Conservation (phyloP, 768 basidiomycete genomes). For the Phlegmacium glaucopus region DNA sequence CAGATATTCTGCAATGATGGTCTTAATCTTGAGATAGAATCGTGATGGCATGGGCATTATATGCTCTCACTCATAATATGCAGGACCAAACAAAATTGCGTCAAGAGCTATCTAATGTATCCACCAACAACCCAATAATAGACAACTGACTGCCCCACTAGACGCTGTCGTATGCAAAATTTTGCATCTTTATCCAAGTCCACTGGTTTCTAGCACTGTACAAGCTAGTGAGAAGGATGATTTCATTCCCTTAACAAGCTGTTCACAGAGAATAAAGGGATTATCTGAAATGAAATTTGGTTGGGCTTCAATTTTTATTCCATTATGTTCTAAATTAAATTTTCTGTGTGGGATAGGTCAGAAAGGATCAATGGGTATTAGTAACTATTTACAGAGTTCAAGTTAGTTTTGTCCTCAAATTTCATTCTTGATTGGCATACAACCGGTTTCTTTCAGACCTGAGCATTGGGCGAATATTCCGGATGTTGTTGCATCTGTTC, state of each 20-base stretch:
- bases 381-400: constrained; percentile 57
- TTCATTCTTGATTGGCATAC: neutral
- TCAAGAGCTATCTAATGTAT: constrained; percentile 47
- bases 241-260: constrained; percentile 47
- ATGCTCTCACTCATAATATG: constrained; percentile 44
- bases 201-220: constrained; percentile 42
- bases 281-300: constrained; percentile 34
- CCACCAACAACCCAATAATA: constrained; percentile 59
- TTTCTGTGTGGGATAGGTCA: too few relatives aligned
- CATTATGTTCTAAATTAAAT: neutral
- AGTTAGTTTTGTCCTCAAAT: constrained; percentile 26
- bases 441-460: too few relatives aligned
- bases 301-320: constrained; percentile 9
- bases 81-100: constrained; percentile 53
- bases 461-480: constrained; percentile 58
- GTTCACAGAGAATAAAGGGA: constrained; percentile 41
- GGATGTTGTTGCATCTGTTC: constrained; percentile 38
- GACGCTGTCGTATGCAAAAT: constrained; percentile 61
- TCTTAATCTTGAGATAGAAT: constrained; percentile 23
- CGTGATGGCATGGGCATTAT: constrained; percentile 56
- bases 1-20: neutral
- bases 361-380: constrained; percentile 40
- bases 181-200: constrained; percentile 49
- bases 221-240: constrained; percentile 49
- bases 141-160: constrained; percentile 67